Evolutionary conservation across 1,284 basidiomycete species (phyloP), one percentile per base, ranked within the genome.

Genomic region (Malassezia obtusa): DNA sequence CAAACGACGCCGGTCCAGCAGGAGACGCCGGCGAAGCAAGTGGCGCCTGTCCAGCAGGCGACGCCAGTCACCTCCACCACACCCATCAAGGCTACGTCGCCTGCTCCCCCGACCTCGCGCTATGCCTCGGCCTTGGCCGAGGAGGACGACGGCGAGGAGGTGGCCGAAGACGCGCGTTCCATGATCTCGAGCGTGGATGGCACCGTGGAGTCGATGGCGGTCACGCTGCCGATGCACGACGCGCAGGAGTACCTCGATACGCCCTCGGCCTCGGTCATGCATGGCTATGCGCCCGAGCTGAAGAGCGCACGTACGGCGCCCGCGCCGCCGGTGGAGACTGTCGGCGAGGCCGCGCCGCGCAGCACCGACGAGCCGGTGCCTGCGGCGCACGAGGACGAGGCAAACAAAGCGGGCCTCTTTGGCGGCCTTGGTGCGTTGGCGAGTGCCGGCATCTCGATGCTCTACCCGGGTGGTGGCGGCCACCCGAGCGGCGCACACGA

Each of bases 171-270:
- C 19, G 32, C 19, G 17, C 44, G 31, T 28, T 33, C 26, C 15
- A 9, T 28, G 5, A 28, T 24, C 7, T 43, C 40, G 40, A 43
- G 40, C 40, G 24, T 31, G 30, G 26, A 14, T 15, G 47, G 48
- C 25, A 55, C 52, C 1, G 32, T 39, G 15, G 33, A 33, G 19
- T 55, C 52, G 17, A 32, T 36, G 32, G 35, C 39, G 14, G 5
- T 37, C 5, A 49, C 52, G 28, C n/a, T 55, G 33, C 45, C 45
- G 15, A 55, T 55, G 52, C 49, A 49, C 44, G 52, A 55, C 26
- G 52, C 52, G n/a, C 22, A 32, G 3, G 52, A 55, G 25, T 49
- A 38, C 19, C 21, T 52, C n/a, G 43, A 45, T 10, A 45, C 43
- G 19, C 33, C 45, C 30, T 8, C 28, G 4, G 43, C 12, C 8